Base-by-base conservation (phyloP, 2,329 filamentous ascomycete genomes). In the Sporothrix luriei region DNA sequence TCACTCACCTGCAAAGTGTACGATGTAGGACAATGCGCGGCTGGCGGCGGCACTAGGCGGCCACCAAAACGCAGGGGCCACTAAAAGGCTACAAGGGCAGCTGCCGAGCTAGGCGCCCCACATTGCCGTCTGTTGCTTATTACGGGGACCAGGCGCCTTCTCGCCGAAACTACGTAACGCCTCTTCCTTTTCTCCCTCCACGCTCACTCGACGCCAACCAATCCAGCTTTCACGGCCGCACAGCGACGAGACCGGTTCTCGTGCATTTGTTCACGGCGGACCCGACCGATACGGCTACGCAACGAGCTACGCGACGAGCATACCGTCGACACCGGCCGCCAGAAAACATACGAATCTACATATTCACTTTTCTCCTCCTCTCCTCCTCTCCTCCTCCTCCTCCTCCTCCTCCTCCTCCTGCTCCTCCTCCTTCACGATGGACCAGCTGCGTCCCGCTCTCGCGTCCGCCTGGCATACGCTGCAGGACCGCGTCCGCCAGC, bases 81-180 rank as follows among this genome's bases (percentile, higher is more conserved):
- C 61, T 62, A 48, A 46, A 62, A n/a, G n/a, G n/a, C n/a, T n/a
- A n/a, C n/a, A 62, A 49, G 29, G 61, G 43, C 43, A 64, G 57
- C 57, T 38, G 38, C 57, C 57, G 38, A 46, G 24, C 24, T 26
- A 26, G 38, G 11, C 13, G 57, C 61, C 61, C 61, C 61, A 64
- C 61, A 64, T 33, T 11, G 33, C 38, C 5, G 38, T 26, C 38
- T 55, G 57, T 46, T 62, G 38, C 57, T 62, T 62, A 62, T 26
- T 62, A 62, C 21, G 57, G 38, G 57, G 57, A 46, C 43, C 57
- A 62, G 61, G 61, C 43, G 24, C 16, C 21, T 64, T 49, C 46
- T 29, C 43, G 24, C 40, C 59, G 19, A 64, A 64, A 29, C 61
- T 48, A 64, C 43, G 43, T 49, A 49, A 33, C 43, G 29, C 9